Percentiles rank a stretch among this genome's conserved stretches.
Evolutionary conservation across 2,329 filamentous ascomycete genomes (phyloP).

Genomic region (Scopulariopsis brevicaulis): DNA sequence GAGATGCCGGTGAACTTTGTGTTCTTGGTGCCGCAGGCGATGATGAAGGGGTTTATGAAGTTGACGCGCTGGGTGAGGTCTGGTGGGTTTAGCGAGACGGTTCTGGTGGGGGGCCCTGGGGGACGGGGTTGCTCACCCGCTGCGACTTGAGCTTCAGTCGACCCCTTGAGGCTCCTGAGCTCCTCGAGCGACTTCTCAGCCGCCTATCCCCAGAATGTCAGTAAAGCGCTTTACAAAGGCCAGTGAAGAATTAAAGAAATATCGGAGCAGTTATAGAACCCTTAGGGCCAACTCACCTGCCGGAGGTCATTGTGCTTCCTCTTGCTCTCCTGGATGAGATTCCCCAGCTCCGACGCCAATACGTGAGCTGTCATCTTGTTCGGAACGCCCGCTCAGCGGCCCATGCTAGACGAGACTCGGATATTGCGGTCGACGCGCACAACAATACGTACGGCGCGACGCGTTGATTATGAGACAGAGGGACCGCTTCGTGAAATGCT

Average conservation of each 20-base stretch:
- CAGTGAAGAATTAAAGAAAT: neutral
- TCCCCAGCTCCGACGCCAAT: conserved; percentile 75
- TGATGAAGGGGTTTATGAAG: conserved; percentile 88
- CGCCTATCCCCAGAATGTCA: conserved; percentile 39
- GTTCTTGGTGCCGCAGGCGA: conserved; percentile 86
- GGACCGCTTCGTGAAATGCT: neutral
- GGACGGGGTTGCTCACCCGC: conserved; percentile 39
- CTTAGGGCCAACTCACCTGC: conserved; percentile 42
- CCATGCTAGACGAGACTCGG: neutral
- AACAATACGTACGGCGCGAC: neutral
- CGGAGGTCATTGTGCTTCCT: conserved; percentile 84
- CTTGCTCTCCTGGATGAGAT: conserved; percentile 91
- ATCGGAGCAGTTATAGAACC: neutral
- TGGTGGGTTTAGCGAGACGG: conserved; percentile 23
- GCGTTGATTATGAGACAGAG: neutral
- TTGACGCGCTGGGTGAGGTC: conserved; percentile 72
- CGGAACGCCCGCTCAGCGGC: neutral
- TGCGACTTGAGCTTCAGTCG: conserved; percentile 65
- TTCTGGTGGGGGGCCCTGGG: conserved; percentile 2
- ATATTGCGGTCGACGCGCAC: neutral
- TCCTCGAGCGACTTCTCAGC: conserved; percentile 91
- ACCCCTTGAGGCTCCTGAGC: conserved; percentile 62
- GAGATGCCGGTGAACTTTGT: conserved; percentile 81
- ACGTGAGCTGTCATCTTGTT: conserved; percentile 80
- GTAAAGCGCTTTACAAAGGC: neutral